These are phyloP conservation scores for Bruguiera gymnorhiza DNA, from an alignment of 345 rosid genomes.

Conservation along the genomic window DNA sequence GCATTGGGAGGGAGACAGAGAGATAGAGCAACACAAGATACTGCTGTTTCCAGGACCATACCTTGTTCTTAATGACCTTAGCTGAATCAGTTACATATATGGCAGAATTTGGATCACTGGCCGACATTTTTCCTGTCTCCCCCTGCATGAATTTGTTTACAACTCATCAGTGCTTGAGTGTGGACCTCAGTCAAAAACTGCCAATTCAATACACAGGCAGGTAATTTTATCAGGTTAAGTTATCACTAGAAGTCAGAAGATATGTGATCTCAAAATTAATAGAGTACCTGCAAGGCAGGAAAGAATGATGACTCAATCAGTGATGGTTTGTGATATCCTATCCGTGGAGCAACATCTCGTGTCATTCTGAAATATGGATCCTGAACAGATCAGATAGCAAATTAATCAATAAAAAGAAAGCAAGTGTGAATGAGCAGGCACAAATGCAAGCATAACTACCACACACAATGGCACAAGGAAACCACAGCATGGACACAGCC, in stretches of 20 bases:
- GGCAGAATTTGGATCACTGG: slow-evolving; percentile 95
- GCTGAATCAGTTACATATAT: slow-evolving; percentile 87
- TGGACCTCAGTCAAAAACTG: not conserved
- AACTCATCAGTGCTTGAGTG: not conserved
- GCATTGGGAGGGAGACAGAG: not conserved
- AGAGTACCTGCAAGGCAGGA: slow-evolving; percentile 26
- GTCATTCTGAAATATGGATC: slow-evolving; percentile 99
- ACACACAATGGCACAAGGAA: not conserved
- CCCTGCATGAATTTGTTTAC: slow-evolving; percentile 49
- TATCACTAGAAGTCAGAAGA: not conserved
- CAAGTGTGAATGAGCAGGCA: not conserved
- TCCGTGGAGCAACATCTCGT: slow-evolving; percentile 90
- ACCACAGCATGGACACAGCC: too few species aligned
- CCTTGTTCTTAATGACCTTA: slow-evolving; percentile 79
- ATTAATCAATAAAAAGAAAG: slow-evolving; percentile 1
- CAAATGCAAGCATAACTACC: not conserved
- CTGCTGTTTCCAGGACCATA: slow-evolving; percentile 19
- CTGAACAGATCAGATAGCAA: slow-evolving; percentile 40
- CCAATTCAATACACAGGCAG: not conserved
- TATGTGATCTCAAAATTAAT: slow-evolving; percentile 18
- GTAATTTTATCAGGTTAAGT: too few species aligned
- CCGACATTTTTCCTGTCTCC: slow-evolving; percentile 94
- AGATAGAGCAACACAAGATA: not conserved
- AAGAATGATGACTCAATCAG: slow-evolving; percentile 80
- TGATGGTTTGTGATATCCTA: slow-evolving; percentile 92